Evolutionary conservation across 75 land plant species (phyloP).

Genomic region (Chamaecyparis obtusa): DNA sequence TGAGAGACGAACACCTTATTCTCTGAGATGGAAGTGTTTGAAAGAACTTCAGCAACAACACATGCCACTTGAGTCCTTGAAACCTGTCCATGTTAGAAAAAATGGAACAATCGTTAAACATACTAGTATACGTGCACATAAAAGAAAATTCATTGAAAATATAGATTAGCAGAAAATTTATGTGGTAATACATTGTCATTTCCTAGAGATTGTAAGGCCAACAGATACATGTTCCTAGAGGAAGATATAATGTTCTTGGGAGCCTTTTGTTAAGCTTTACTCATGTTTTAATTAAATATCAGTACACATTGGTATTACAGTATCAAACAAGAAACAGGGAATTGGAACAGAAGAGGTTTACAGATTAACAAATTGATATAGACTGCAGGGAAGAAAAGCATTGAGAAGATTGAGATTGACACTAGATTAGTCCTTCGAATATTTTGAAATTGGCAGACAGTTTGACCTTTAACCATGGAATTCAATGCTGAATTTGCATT

Average conservation of each 20-base stretch:
- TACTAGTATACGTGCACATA: not conserved
- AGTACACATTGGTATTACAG: not conserved
- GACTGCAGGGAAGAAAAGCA: not conserved
- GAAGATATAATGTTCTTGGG: not conserved
- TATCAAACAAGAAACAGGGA: not conserved
- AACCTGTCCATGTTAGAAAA: constrained; percentile 45
- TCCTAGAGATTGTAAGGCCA: not conserved
- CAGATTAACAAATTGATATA: not conserved
- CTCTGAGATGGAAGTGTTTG: constrained; percentile 76
- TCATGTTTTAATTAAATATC: not conserved
- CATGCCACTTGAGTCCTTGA: constrained; percentile 76
- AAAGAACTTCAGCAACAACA: constrained; percentile 76
- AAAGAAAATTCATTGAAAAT: not conserved
- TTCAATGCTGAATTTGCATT: constrained; percentile 17
- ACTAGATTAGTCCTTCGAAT: not conserved
- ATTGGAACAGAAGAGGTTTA: not conserved
- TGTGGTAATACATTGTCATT: too few relatives aligned
- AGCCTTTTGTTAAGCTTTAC: not conserved
- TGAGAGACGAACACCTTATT: constrained; percentile 58
- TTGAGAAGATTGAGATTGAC: constrained; percentile 1
- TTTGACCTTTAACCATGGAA: constrained; percentile 20
- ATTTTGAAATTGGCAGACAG: constrained; percentile 17
- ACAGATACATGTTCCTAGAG: not conserved
- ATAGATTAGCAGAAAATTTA: not conserved
- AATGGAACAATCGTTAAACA: not conserved